Evolutionary conservation across 148 eudicot species (phyloP).

Genomic region (Rhododendron henanense): DNA sequence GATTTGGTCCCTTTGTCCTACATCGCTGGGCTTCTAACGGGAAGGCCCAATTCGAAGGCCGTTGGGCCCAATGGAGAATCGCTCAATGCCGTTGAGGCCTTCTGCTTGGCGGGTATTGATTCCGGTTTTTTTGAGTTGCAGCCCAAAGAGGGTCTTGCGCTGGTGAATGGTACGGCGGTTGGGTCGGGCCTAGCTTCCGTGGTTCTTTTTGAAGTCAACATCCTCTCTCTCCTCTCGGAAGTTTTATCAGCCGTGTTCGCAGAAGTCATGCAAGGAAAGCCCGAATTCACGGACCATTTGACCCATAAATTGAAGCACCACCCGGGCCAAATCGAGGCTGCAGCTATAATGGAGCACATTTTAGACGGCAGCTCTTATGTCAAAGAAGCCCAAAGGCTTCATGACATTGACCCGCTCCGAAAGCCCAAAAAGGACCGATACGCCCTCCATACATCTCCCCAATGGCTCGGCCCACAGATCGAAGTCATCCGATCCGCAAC

Average conservation of each 20-base stretch:
- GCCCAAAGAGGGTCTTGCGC: constrained; percentile 41
- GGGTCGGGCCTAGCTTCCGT: constrained; percentile 39
- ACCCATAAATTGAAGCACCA: constrained; percentile 45
- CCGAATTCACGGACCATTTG: constrained; percentile 36
- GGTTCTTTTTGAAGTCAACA: constrained; percentile 35
- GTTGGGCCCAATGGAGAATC: constrained; percentile 15
- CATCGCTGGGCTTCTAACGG: constrained; percentile 10
- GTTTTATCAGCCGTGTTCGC: constrained; percentile 36
- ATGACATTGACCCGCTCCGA: constrained; percentile 34
- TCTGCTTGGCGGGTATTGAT: not conserved
- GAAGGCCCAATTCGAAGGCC: constrained; percentile 20
- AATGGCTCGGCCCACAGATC: constrained; percentile 46
- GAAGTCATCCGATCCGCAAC: constrained; percentile 40
- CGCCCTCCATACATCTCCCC: constrained; percentile 41
- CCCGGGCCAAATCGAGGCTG: constrained; percentile 47
- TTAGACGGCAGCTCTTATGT: constrained; percentile 29
- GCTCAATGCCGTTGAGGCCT: constrained; percentile 14
- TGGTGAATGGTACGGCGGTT: constrained; percentile 40
- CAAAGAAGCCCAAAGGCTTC: constrained; percentile 30
- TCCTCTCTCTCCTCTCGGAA: constrained; percentile 27
- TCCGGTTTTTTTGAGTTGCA: constrained; percentile 32
- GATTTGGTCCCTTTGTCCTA: constrained; percentile 23
- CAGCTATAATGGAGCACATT: constrained; percentile 42
- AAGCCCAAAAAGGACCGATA: constrained; percentile 41
- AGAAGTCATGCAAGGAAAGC: constrained; percentile 24